phyloP scores from a whole-genome alignment of 2,329 filamentous ascomycete species.

The Aureobasidium pullulans region DNA sequence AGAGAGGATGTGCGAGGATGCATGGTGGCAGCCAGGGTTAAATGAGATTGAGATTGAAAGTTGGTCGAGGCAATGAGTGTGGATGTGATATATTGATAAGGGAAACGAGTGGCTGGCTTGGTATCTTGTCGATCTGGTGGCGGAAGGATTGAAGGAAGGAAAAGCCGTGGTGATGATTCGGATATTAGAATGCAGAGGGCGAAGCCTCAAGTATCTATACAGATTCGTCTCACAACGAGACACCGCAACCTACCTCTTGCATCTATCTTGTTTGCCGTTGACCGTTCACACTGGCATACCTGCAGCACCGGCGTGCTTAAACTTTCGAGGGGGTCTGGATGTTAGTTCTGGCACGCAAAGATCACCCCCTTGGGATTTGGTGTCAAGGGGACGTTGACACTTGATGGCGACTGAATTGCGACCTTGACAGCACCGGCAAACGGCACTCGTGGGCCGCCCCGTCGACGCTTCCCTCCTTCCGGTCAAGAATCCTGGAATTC shows the following conservation, averaged over 20 bases:
- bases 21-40: conserved; percentile 10
- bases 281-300: conserved; percentile 9
- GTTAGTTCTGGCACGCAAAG: background rate
- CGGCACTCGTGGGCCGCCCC: conserved; percentile 12
- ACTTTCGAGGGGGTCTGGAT: conserved; percentile 8
- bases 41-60: background rate
- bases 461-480: background rate
- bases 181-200: conserved; percentile 6
- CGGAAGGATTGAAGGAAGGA: conserved; percentile 2
- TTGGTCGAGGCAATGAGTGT: background rate
- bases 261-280: conserved; percentile 13
- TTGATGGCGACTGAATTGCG: conserved; percentile 4
- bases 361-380: background rate
- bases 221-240: conserved; percentile 12
- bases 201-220: conserved; percentile 11
- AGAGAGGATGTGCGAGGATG: conserved; percentile 11
- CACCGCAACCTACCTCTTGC: conserved; percentile 5
- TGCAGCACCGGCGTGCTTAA: conserved; percentile 9
- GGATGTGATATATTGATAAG: conserved; percentile 9
- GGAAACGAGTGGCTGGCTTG: conserved; percentile 10
- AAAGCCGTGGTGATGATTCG: conserved; percentile 13
- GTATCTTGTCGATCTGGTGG: conserved; percentile 11
- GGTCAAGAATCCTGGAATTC: background rate
- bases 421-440: conserved; percentile 13
- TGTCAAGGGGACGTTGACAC: conserved; percentile 10